phyloP scores from a whole-genome alignment of 139 green algal species.

The Helicosporidium sp. region DNA sequence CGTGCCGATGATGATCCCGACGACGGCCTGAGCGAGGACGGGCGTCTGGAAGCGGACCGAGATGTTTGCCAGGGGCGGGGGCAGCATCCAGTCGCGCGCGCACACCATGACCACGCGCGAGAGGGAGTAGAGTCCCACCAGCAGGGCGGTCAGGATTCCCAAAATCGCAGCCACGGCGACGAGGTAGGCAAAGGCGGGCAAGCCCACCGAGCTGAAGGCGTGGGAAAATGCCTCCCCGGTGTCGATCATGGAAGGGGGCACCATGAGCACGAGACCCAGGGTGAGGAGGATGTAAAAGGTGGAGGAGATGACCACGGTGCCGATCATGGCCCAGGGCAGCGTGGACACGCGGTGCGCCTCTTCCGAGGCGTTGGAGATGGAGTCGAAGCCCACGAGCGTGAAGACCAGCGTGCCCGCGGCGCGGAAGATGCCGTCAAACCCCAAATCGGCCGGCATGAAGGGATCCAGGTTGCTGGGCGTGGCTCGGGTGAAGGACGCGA shows the following conservation, averaged over 20 bases:
- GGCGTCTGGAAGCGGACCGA: constrained; percentile 15
- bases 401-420: constrained; percentile 1
- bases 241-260: neutral
- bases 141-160: constrained; percentile 11
- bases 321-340: constrained; percentile 11
- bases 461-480: neutral
- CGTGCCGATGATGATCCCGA: constrained; percentile 10
- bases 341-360: constrained; percentile 2
- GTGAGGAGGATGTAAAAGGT: constrained; percentile 7
- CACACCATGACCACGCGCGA: constrained; percentile 15
- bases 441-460: neutral
- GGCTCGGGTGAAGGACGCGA: constrained; percentile 4
- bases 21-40: constrained; percentile 12
- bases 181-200: constrained; percentile 2
- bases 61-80: constrained; percentile 13
- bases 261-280: constrained; percentile 4
- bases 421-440: constrained; percentile 1
- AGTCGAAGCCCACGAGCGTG: constrained; percentile 9
- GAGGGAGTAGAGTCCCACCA: constrained; percentile 14
- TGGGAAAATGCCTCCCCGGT: neutral
- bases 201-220: neutral
- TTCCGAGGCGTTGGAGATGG: constrained; percentile 15
- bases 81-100: constrained; percentile 16
- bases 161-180: constrained; percentile 5
- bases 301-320: constrained; percentile 6